A percentile compares a stretch with the other conserved stretches of the same genome.
Evolutionary conservation across 1,139 yeast species (phyloP).

Genomic region (Protomyces gravidus): DNA sequence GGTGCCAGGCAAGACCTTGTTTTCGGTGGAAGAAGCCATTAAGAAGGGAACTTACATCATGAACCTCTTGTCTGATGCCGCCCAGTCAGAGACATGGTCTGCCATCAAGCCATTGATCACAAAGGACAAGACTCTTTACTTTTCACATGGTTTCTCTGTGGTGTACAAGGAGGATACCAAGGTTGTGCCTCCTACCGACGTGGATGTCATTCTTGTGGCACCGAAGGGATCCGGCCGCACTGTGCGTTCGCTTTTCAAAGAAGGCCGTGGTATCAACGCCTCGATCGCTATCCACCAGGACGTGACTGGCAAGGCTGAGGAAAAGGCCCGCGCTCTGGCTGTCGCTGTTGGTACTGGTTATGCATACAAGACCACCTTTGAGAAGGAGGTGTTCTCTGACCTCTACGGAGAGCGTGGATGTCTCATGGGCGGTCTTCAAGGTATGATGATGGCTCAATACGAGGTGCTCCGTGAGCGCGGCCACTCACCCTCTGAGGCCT

Average conservation of each 20-base stretch:
- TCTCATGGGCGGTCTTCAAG: slow-evolving; percentile 99
- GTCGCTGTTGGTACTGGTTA: slow-evolving; percentile 99
- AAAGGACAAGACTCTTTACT: slow-evolving; percentile 92
- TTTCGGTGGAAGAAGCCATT: slow-evolving; percentile 91
- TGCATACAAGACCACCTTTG: slow-evolving; percentile 99
- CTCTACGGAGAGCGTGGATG: slow-evolving; percentile 99
- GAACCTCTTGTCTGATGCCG: slow-evolving; percentile 98
- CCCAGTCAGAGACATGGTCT: slow-evolving; percentile 98
- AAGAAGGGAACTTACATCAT: slow-evolving; percentile 85
- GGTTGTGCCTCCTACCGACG: slow-evolving; percentile 89
- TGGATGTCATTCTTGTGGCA: slow-evolving; percentile 97
- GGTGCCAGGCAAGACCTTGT: slow-evolving; percentile 98
- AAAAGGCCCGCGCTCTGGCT: slow-evolving; percentile 96
- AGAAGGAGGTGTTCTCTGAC: slow-evolving; percentile 98
- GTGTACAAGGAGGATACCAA: slow-evolving; percentile 96
- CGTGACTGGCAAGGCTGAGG: slow-evolving; percentile 98
- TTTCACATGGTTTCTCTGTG: slow-evolving; percentile 99
- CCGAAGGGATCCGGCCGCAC: slow-evolving; percentile 99
- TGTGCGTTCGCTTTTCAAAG: slow-evolving; percentile 97
- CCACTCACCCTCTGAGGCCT: slow-evolving; percentile 99
- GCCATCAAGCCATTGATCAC: slow-evolving; percentile 83
- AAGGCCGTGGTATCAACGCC: slow-evolving; percentile 99
- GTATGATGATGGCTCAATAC: slow-evolving; percentile 99
- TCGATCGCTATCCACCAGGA: slow-evolving; percentile 93
- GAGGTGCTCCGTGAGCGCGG: slow-evolving; percentile 99